Evolutionary conservation across 768 basidiomycete genomes (phyloP).

Genomic region (Lyophyllum shimeji): DNA sequence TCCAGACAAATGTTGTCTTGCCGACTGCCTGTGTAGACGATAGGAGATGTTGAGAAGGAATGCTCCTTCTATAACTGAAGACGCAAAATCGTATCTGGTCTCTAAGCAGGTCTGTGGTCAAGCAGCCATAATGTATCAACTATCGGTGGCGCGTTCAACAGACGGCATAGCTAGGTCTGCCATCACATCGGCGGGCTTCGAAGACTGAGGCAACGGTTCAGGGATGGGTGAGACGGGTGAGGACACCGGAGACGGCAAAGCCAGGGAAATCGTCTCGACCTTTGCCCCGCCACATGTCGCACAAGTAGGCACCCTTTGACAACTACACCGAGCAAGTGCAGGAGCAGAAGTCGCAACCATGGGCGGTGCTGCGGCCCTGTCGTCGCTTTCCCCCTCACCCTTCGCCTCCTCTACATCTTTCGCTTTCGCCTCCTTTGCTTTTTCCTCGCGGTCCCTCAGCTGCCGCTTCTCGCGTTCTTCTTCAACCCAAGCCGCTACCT

Average conservation of each 20-base stretch:
- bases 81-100: too few relatives aligned
- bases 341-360: neutral
- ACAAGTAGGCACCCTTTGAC: neutral
- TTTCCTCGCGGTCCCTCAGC: too few relatives aligned
- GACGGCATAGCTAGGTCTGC: neutral
- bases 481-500: constrained; percentile 41
- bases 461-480: constrained; percentile 33
- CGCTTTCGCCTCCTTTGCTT: constrained; percentile 19
- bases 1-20: too few relatives aligned
- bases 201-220: neutral
- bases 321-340: neutral
- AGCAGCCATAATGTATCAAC: too few relatives aligned
- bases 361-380: neutral
- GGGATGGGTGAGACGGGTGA: neutral
- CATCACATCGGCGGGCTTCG: neutral
- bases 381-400: constrained; percentile 1
- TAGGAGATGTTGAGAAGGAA: too few relatives aligned
- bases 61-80: too few relatives aligned
- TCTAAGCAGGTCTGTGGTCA: too few relatives aligned
- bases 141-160: neutral
- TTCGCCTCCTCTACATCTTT: constrained; percentile 24
- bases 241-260: neutral
- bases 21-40: too few relatives aligned
- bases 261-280: neutral
- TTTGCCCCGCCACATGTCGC: constrained; percentile 4